These are phyloP conservation scores for Neobulgaria alba DNA, from an alignment of 2,329 filamentous ascomycete genomes.

Conservation along the genomic window DNA sequence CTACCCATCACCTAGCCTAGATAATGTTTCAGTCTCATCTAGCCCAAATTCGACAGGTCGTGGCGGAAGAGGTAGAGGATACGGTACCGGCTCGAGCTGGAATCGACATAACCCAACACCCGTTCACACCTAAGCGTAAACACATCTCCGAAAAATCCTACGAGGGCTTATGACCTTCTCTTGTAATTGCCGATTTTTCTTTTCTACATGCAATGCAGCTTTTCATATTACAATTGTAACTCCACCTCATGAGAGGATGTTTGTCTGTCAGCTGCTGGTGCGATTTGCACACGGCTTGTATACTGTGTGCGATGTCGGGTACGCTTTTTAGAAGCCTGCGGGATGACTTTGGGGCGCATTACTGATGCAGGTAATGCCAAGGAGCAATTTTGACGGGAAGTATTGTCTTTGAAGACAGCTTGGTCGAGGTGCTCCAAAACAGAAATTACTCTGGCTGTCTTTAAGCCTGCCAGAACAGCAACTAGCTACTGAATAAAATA, in stretches of 20 bases:
- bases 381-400: constrained; percentile 8
- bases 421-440: constrained; percentile 11
- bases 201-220: constrained; percentile 21
- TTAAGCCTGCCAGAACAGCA: neutral
- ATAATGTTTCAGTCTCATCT: constrained; percentile 17
- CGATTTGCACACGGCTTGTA: constrained; percentile 26
- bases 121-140: constrained; percentile 21
- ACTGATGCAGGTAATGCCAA: constrained; percentile 8
- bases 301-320: constrained; percentile 19
- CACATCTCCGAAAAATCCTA: constrained; percentile 4
- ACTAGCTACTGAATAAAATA: constrained; percentile 19
- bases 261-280: constrained; percentile 25
- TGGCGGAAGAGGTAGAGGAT: constrained; percentile 20
- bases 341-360: constrained; percentile 6
- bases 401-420: constrained; percentile 9
- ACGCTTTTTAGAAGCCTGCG: constrained; percentile 13
- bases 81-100: constrained; percentile 16
- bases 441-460: constrained; percentile 16
- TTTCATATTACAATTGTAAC: constrained; percentile 27
- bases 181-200: constrained; percentile 21
- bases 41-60: constrained; percentile 16
- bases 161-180: constrained; percentile 11
- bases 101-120: constrained; percentile 23
- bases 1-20: constrained; percentile 19
- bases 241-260: constrained; percentile 22